These are phyloP conservation scores for Andalucia godoyi DNA, from an alignment of 78 protist species.

Conservation along the genomic window DNA sequence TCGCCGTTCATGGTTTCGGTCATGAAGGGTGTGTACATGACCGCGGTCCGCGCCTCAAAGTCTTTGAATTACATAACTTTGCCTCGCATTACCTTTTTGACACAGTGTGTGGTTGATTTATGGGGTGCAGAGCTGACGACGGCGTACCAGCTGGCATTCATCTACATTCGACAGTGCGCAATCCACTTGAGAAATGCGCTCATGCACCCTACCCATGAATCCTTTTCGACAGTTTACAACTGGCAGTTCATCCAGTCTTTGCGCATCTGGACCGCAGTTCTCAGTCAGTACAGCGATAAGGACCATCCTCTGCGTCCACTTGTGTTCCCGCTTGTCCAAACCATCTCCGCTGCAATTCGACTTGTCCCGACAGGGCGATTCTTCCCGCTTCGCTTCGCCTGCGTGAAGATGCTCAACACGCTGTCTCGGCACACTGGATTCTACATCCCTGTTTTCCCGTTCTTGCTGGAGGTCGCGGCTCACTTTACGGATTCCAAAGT, in stretches of 20 bases:
- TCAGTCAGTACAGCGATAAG: slow-evolving; percentile 27
- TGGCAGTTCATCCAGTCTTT: slow-evolving; percentile 72
- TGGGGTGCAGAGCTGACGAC: slow-evolving; percentile 31
- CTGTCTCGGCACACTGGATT: slow-evolving; percentile 13
- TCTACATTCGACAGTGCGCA: slow-evolving; percentile 84
- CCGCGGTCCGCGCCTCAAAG: slow-evolving; percentile 35
- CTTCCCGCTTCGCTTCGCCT: slow-evolving; percentile 55
- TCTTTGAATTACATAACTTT: neutral
- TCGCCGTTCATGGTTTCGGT: slow-evolving; percentile 47
- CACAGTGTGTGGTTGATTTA: slow-evolving; percentile 59
- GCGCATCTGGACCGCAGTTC: slow-evolving; percentile 50
- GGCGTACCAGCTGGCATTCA: slow-evolving; percentile 69
- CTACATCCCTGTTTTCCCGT: slow-evolving; percentile 31
- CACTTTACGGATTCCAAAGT: neutral
- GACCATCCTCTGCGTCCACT: slow-evolving; percentile 8
- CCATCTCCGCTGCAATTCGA: slow-evolving; percentile 24
- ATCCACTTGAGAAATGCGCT: slow-evolving; percentile 61
- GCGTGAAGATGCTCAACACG: slow-evolving; percentile 19
- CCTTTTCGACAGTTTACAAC: slow-evolving; percentile 39
- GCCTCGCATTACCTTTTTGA: slow-evolving; percentile 33
- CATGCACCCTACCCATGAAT: neutral
- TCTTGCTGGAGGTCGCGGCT: slow-evolving; percentile 17
- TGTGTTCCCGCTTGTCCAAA: slow-evolving; percentile 57
- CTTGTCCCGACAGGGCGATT: slow-evolving; percentile 13
- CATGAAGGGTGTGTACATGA: slow-evolving; percentile 53